phyloP scores from a whole-genome alignment of 352 stramenopile species.

The Phytophthora kernoviae region DNA sequence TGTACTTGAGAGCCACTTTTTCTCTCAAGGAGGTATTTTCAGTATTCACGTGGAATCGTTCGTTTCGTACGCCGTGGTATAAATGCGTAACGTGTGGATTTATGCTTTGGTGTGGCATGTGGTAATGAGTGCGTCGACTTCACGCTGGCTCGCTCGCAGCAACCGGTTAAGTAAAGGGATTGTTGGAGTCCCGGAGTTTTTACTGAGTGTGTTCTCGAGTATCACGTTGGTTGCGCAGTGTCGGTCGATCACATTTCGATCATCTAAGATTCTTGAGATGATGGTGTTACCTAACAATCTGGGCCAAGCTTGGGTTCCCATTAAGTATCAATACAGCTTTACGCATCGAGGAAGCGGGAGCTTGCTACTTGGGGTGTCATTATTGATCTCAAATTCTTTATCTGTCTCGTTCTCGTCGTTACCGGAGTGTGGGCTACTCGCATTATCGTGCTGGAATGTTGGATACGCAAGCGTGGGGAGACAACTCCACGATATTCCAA shows the following conservation, averaged over 20 bases:
- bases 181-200: slow-evolving; percentile 31
- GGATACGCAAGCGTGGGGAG: neutral
- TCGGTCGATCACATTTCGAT: slow-evolving; percentile 16
- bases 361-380: slow-evolving; percentile 21
- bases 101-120: slow-evolving; percentile 32
- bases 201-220: slow-evolving; percentile 33
- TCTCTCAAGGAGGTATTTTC: slow-evolving; percentile 20
- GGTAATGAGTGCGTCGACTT: slow-evolving; percentile 6
- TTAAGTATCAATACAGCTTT: slow-evolving; percentile 20
- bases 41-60: slow-evolving; percentile 20
- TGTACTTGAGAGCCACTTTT: slow-evolving; percentile 29
- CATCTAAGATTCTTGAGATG: slow-evolving; percentile 7
- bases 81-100: slow-evolving; percentile 50
- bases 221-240: slow-evolving; percentile 38
- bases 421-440: neutral
- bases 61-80: slow-evolving; percentile 27
- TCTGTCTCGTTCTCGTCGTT: slow-evolving; percentile 14
- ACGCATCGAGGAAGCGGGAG: slow-evolving; percentile 11
- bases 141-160: slow-evolving; percentile 5
- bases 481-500: neutral
- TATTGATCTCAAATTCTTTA: slow-evolving; percentile 34
- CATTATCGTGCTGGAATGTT: neutral
- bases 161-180: slow-evolving; percentile 14
- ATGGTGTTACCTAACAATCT: slow-evolving; percentile 7
- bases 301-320: neutral